These are phyloP conservation scores for Triticum urartu DNA, from an alignment of 176 grass and related monocot genomes.

Conservation along the genomic window DNA sequence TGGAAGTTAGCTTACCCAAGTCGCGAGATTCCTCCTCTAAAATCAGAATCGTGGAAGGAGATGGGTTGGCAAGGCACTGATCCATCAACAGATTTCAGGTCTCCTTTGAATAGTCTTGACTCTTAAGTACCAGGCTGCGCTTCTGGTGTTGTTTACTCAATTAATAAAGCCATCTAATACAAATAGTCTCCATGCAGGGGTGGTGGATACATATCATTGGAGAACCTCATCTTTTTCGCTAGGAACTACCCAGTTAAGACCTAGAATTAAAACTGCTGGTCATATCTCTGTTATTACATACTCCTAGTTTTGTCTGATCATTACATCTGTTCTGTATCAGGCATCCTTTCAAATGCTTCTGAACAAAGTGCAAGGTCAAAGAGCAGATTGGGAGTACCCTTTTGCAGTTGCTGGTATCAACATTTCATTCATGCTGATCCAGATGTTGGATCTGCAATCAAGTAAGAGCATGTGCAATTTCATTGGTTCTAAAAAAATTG, in stretches of 20 bases:
- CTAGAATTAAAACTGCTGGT: background rate
- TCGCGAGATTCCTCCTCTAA: constrained; percentile 66
- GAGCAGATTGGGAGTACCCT: constrained; percentile 93
- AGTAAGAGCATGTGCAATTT: constrained; percentile 26
- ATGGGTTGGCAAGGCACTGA: constrained; percentile 99
- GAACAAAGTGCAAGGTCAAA: constrained; percentile 75
- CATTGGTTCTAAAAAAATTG: no score
- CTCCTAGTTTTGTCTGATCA: background rate
- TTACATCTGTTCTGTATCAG: constrained; percentile 29
- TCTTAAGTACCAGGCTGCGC: background rate
- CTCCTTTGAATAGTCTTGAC: constrained; percentile 6
- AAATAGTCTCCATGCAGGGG: constrained; percentile 47
- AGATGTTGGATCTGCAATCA: constrained; percentile 90
- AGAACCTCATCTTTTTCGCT: constrained; percentile 96
- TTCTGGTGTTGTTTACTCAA: background rate
- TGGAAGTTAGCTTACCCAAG: constrained; percentile 79
- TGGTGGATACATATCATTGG: constrained; percentile 79
- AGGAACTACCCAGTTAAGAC: constrained; percentile 69
- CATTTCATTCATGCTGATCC: constrained; percentile 96
- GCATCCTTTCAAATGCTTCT: constrained; percentile 71
- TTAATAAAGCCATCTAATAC: constrained; percentile 24
- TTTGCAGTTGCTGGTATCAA: constrained; percentile 96
- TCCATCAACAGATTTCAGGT: constrained; percentile 98
- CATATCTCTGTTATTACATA: background rate
- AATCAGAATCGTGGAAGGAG: constrained; percentile 97